Evolutionary conservation across 2,329 filamentous ascomycete species (phyloP).

Genomic region (Periconia sp.): DNA sequence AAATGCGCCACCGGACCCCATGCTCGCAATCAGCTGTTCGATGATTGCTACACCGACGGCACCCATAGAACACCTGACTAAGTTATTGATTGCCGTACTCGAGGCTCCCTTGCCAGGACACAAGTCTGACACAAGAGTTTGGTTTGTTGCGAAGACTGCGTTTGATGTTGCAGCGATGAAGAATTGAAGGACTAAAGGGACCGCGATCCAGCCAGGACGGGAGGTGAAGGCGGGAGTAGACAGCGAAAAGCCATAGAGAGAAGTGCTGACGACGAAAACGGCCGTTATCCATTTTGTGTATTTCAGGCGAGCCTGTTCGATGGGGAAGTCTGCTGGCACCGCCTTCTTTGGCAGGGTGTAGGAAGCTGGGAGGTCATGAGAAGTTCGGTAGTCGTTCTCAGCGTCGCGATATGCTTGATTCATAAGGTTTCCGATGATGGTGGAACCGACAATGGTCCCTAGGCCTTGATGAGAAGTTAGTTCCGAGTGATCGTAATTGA

Average conservation of each 20-base stretch:
- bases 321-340: constrained; percentile 43
- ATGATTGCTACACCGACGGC: constrained; percentile 63
- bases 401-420: constrained; percentile 43
- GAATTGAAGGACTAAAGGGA: constrained; percentile 22
- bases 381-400: constrained; percentile 37
- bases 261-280: constrained; percentile 40
- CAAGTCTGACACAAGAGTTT: constrained; percentile 64
- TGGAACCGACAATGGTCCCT: constrained; percentile 46
- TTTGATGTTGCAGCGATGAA: constrained; percentile 37
- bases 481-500: too few species aligned
- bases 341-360: constrained; percentile 13
- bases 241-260: constrained; percentile 43
- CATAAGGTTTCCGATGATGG: constrained; percentile 47
- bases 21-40: constrained; percentile 57
- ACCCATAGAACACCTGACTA: constrained; percentile 63
- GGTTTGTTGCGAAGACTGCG: constrained; percentile 55
- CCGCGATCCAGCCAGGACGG: constrained; percentile 17
- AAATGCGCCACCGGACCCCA: constrained; percentile 60
- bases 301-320: constrained; percentile 44
- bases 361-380: constrained; percentile 33
- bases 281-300: constrained; percentile 43
- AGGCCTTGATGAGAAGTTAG: too few species aligned
- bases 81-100: constrained; percentile 64
- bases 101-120: constrained; percentile 60
- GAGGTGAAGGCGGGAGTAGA: constrained; percentile 31